Base-by-base conservation (phyloP, 768 basidiomycete species). In the Mycena floridula region DNA sequence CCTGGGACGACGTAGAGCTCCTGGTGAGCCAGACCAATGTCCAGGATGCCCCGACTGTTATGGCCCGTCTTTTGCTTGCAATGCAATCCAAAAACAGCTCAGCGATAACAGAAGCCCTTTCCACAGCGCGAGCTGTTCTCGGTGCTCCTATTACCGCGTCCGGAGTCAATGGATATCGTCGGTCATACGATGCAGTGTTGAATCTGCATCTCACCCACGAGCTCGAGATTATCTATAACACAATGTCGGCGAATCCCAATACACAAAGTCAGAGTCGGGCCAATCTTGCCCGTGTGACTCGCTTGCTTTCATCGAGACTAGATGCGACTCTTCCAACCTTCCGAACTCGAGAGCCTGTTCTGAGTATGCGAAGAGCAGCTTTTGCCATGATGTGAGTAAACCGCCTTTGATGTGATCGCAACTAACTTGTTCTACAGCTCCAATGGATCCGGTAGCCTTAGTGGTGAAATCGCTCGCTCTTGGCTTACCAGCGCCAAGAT, bases 401-500 rank as follows among this genome's bases (percentile, higher is more conserved):
- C 20, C 26, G 28, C 38, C 13, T 39, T 39, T 5, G 9, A 16
- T 24, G 3, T 24, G 38, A 13, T 20, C n/a, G 8, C 11, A n/a
- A 32, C 13, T 39, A 22, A 24, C 38, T 20, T 39, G 15, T 11
- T 39, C 23, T 5, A 22, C 38, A 20, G 38, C 23, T 39, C 38
- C n/a, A 22, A 22, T 11, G 13, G n/a, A 4, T 16, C 38, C 38
- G n/a, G n/a, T 22, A 22, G n/a, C 4, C 13, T 13, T 11, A 26
- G 16, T 27, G 40, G 65, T 12, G 82, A 86, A 52, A 82, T 94
- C 27, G 86, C 91, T 3, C 74, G 76, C 38, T 82, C 90, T 1
- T 99, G 96, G 96, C 74, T 98, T 11, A 72, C 79, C 22, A 97
- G 86, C 48, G 86, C 94, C n/a, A 97, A 94, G 60, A 92, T 93